Conservation (phyloP, 2,329 filamentous ascomycete species). For the Thermothelomyces thermophilus region DNA sequence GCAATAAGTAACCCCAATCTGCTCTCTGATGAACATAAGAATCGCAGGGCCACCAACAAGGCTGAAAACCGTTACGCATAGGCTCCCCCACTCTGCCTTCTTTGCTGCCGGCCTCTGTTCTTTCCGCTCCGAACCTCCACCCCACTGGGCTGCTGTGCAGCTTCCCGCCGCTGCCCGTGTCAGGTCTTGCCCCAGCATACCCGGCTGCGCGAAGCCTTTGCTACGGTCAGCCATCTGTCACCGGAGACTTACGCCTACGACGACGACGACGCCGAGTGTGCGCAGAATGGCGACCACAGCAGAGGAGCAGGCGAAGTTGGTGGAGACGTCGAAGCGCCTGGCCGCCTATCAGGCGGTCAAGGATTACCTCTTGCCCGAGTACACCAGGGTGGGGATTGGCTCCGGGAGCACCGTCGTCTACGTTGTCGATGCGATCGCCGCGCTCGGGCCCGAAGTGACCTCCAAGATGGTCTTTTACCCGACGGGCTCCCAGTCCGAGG, state of each 20-base stretch:
- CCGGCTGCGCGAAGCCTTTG: background rate
- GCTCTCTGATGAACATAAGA: constrained; percentile 8
- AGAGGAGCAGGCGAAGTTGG: constrained; percentile 31
- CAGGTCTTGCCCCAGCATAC: background rate
- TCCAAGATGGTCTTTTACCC: constrained; percentile 76
- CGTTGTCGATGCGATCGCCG: constrained; percentile 73
- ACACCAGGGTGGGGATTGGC: constrained; percentile 68
- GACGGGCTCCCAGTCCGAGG: constrained; percentile 84
- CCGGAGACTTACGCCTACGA: background rate
- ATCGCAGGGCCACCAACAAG: background rate
- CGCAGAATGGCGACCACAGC: constrained; percentile 31
- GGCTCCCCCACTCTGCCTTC: constrained; percentile 8
- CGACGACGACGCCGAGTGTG: constrained; percentile 20
- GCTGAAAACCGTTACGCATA: constrained; percentile 1
- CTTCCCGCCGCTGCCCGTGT: background rate
- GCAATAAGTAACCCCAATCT: no score
- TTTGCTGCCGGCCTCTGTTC: constrained; percentile 3
- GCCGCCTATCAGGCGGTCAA: constrained; percentile 68
- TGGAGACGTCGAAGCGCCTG: constrained; percentile 68
- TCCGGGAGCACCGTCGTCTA: constrained; percentile 78
- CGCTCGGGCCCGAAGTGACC: constrained; percentile 48
- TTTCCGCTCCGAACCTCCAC: background rate
- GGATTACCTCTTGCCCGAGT: constrained; percentile 59
- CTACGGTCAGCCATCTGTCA: background rate
- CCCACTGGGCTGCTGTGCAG: background rate